phyloP scores from a whole-genome alignment of 495 filamentous ascomycete genomes.

The Penicillium herquei region DNA sequence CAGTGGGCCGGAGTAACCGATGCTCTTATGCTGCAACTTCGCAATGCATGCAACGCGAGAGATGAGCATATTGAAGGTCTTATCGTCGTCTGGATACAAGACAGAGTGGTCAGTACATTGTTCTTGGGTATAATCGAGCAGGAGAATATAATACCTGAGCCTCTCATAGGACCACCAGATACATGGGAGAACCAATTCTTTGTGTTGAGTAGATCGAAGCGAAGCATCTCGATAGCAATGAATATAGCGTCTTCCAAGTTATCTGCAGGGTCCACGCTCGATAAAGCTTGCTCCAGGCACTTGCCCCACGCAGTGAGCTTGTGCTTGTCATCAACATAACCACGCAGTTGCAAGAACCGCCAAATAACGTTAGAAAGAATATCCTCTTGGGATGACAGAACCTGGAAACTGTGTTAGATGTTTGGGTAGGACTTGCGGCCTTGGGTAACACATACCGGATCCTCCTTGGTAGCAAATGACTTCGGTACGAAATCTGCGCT shows the following conservation, averaged over 20 bases:
- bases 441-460: conserved; percentile 27
- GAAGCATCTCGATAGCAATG: conserved; percentile 76
- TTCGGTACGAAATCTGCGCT: conserved; percentile 64
- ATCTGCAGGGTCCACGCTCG: conserved; percentile 54
- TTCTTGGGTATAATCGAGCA: not conserved
- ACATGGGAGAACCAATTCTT: conserved; percentile 55
- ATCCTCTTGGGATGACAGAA: conserved; percentile 58
- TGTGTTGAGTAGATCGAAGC: conserved; percentile 72
- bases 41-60: conserved; percentile 81
- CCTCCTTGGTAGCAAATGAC: conserved; percentile 52
- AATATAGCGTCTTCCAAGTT: conserved; percentile 64
- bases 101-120: not conserved
- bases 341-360: conserved; percentile 86
- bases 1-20: conserved; percentile 92
- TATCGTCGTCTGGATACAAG: conserved; percentile 54
- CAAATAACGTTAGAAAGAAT: conserved; percentile 75
- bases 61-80: conserved; percentile 71
- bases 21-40: conserved; percentile 74
- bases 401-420: conserved; percentile 16
- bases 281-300: conserved; percentile 67
- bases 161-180: conserved; percentile 58
- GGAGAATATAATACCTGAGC: conserved; percentile 46
- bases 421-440: not conserved
- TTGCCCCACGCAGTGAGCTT: conserved; percentile 81
- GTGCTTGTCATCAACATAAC: conserved; percentile 78